These are phyloP conservation scores for Strigomonas galati DNA, from an alignment of 208 protist genomes.

Conservation along the genomic window DNA sequence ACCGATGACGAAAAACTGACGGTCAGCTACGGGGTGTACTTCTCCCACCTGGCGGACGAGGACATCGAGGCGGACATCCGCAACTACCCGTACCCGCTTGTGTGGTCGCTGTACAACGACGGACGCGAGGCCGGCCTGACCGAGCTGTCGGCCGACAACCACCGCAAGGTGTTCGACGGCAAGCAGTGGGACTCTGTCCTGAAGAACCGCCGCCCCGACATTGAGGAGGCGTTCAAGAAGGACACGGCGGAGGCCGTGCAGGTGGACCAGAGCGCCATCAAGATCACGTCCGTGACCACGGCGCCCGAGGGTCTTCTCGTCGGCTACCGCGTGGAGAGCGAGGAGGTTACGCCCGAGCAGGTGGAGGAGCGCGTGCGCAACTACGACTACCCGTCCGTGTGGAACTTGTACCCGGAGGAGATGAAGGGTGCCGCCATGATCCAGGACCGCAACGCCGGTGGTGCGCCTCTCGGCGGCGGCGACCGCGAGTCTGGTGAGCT, in stretches of 20 bases:
- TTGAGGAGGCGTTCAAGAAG: conserved; percentile 30
- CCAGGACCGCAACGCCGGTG: conserved; percentile 4
- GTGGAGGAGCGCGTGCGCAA: conserved; percentile 17
- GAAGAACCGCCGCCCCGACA: conserved; percentile 37
- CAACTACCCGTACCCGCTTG: conserved; percentile 24
- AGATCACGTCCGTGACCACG: conserved; percentile 21
- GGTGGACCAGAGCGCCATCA: conserved; percentile 19
- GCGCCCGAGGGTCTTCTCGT: conserved; percentile 18
- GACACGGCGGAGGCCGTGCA: conserved; percentile 42
- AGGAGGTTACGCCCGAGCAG: conserved; percentile 8
- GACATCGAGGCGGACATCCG: conserved; percentile 10
- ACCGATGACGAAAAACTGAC: conserved; percentile 23
- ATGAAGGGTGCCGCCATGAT: conserved; percentile 13
- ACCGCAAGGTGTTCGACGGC: conserved; percentile 36
- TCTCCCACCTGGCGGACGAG: conserved; percentile 9
- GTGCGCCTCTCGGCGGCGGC: not conserved
- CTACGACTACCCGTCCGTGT: conserved; percentile 37
- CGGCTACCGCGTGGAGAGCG: conserved; percentile 23
- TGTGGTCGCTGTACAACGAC: conserved; percentile 28
- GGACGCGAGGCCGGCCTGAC: conserved; percentile 2
- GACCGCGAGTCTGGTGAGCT: conserved; percentile 30
- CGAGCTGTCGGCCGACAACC: conserved; percentile 14
- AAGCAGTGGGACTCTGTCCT: conserved; percentile 53
- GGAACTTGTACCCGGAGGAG: conserved; percentile 26
- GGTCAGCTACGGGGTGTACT: conserved; percentile 32